Evolutionary conservation across 2,329 filamentous ascomycete species (phyloP).

Genomic region (Coccinonectria pachysandricola): DNA sequence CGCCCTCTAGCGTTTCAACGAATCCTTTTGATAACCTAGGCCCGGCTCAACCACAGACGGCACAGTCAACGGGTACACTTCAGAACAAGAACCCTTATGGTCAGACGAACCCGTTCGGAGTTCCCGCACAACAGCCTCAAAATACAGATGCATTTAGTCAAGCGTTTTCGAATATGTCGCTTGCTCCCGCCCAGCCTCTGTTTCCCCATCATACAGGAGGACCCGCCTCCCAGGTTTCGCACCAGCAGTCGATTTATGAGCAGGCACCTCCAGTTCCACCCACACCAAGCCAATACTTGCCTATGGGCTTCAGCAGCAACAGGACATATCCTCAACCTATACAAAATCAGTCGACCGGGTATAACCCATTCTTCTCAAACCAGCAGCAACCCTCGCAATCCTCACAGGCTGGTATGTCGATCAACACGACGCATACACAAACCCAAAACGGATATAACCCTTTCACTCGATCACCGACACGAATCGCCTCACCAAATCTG

Average conservation of each 20-base stretch:
- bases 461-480: slow-evolving; percentile 38
- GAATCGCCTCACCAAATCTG: slow-evolving; percentile 39
- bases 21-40: slow-evolving; percentile 59
- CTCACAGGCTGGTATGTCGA: slow-evolving; percentile 19
- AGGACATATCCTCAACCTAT: slow-evolving; percentile 32
- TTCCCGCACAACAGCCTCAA: slow-evolving; percentile 29
- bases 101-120: slow-evolving; percentile 60
- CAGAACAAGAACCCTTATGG: slow-evolving; percentile 46
- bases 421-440: slow-evolving; percentile 32
- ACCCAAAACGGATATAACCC: slow-evolving; percentile 33
- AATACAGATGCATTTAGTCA: slow-evolving; percentile 42
- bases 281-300: slow-evolving; percentile 29
- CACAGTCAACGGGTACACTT: slow-evolving; percentile 53
- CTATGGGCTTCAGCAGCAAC: slow-evolving; percentile 30
- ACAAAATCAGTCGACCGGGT: slow-evolving; percentile 31
- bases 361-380: slow-evolving; percentile 43
- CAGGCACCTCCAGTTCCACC: slow-evolving; percentile 35
- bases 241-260: slow-evolving; percentile 32
- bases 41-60: slow-evolving; percentile 47
- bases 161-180: slow-evolving; percentile 65
- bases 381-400: slow-evolving; percentile 26
- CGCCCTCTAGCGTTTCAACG: slow-evolving; percentile 39
- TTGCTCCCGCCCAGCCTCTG: slow-evolving; percentile 50
- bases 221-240: slow-evolving; percentile 29
- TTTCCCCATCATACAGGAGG: slow-evolving; percentile 71